phyloP scores from a whole-genome alignment of 2,329 filamentous ascomycete genomes.

The Trichoderma endophyticum region DNA sequence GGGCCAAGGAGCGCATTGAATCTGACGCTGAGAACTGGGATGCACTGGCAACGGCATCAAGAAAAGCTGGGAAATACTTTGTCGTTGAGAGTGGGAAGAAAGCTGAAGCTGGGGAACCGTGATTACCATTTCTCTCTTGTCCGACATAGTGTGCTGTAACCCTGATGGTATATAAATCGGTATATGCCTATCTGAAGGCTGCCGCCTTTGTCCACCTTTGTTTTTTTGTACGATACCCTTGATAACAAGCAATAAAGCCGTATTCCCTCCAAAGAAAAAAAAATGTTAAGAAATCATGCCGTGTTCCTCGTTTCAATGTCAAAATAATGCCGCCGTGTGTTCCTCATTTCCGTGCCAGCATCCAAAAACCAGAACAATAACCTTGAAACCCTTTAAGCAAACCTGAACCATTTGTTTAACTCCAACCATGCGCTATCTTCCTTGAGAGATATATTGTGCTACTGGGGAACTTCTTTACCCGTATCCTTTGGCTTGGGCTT shows the following conservation, averaged over 20 bases:
- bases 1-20: constrained; percentile 37
- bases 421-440: neutral
- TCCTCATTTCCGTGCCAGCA: neutral
- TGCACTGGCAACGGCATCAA: constrained; percentile 62
- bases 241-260: neutral
- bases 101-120: constrained; percentile 22
- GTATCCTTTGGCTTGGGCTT: constrained; percentile 40
- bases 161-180: neutral
- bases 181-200: neutral
- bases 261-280: neutral
- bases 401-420: neutral
- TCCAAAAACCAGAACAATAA: neutral
- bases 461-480: neutral
- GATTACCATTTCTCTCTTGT: neutral
- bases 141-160: neutral
- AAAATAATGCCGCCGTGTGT: neutral
- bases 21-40: constrained; percentile 64
- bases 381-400: neutral
- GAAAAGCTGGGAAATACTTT: constrained; percentile 69
- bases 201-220: neutral
- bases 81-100: constrained; percentile 64
- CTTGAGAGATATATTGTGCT: too few relatives aligned
- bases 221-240: constrained; percentile 9
- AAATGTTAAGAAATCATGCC: neutral
- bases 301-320: neutral